Conservation (phyloP, 306 rosid genomes). For the Trifolium subterraneum region DNA sequence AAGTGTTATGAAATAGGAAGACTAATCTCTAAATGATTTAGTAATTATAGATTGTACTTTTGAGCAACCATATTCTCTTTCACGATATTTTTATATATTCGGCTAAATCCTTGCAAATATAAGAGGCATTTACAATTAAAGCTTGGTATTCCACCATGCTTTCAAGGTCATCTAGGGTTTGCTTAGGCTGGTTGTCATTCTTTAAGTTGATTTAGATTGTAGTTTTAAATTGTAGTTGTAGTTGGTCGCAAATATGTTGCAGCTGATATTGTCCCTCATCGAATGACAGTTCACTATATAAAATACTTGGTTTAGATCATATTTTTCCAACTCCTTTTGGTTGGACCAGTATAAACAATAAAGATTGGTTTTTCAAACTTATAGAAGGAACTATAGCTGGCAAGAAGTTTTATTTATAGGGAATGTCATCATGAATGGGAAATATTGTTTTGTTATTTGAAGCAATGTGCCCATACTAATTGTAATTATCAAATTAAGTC, state of each 20-base stretch:
- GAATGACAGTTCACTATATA: not conserved
- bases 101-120: not conserved
- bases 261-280: not conserved
- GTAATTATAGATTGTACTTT: not conserved
- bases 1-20: slow-evolving; percentile 8
- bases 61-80: not conserved
- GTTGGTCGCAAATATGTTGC: not conserved
- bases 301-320: not conserved
- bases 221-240: not conserved
- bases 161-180: not conserved
- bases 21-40: not conserved
- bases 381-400: not conserved
- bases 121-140: not conserved
- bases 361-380: not conserved
- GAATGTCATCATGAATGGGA: not conserved
- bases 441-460: slow-evolving; percentile 1
- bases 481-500: not conserved
- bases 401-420: not conserved
- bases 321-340: not conserved
- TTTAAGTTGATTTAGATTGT: not conserved
- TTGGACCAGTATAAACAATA: not conserved
- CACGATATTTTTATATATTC: not conserved
- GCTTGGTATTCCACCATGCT: not conserved
- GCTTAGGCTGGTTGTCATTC: not conserved
- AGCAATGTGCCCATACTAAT: not conserved